A percentile compares a stretch with the other conserved stretches of the same genome.
These are phyloP conservation scores for Asterophora lycoperdoides DNA, from an alignment of 768 basidiomycete genomes.

Conservation along the genomic window DNA sequence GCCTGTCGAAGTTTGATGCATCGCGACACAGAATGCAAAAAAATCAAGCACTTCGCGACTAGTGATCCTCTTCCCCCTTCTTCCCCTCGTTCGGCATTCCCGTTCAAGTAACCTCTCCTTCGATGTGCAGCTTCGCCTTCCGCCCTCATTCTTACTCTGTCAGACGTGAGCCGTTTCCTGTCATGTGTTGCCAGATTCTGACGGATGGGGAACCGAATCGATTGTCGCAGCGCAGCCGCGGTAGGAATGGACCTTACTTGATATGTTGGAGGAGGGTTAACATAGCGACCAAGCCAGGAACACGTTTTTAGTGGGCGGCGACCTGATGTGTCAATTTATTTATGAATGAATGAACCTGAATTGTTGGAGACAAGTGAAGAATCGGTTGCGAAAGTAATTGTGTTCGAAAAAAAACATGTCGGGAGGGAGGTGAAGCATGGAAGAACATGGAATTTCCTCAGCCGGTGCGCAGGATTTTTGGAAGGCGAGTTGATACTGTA, in stretches of 20 bases:
- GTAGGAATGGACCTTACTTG: conserved; percentile 5
- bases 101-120: not conserved
- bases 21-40: conserved; percentile 13
- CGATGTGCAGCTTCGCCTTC: conserved; percentile 2
- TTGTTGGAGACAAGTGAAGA: not conserved
- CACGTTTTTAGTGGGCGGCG: conserved; percentile 2
- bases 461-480: no score
- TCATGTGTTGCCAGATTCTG: conserved; percentile 1
- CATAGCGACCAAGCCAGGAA: conserved; percentile 2
- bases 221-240: not conserved
- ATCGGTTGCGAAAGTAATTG: no score
- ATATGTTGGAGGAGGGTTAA: conserved; percentile 5
- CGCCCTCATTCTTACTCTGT: conserved; percentile 3
- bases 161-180: conserved; percentile 3
- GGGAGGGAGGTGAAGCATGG: no score
- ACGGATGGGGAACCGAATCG: not conserved
- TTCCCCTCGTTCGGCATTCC: not conserved
- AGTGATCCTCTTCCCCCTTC: not conserved
- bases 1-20: conserved; percentile 15
- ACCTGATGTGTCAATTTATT: not conserved
- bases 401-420: no score
- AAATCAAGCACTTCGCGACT: conserved; percentile 2
- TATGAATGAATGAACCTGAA: conserved; percentile 2
- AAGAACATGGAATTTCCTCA: no score
- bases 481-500: no score